These are phyloP conservation scores for Caloboletus firmus DNA, from an alignment of 1,284 basidiomycete genomes.

Conservation along the genomic window DNA sequence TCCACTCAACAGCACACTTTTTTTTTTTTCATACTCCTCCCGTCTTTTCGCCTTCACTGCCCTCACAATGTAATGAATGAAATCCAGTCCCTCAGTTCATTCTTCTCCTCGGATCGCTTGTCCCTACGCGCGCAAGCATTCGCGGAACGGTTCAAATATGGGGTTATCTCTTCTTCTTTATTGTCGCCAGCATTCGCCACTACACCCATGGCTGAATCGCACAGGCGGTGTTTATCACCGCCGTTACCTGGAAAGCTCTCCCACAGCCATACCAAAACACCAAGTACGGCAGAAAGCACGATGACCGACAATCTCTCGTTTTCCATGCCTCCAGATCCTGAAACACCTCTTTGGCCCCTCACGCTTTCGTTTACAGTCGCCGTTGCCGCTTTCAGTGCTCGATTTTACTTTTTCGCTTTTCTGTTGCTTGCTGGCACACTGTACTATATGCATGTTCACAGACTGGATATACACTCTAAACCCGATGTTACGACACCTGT, in stretches of 20 bases:
- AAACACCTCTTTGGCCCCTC: constrained; percentile 40
- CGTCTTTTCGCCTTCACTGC: neutral
- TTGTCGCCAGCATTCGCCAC: constrained; percentile 51
- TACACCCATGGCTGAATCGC: constrained; percentile 31
- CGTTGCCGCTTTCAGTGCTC: constrained; percentile 48
- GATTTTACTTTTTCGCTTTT: constrained; percentile 48
- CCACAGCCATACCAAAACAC: constrained; percentile 39
- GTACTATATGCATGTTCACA: constrained; percentile 42
- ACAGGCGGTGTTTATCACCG: constrained; percentile 35
- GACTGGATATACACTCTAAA: constrained; percentile 40
- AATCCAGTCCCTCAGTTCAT: constrained; percentile 33
- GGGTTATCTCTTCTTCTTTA: constrained; percentile 78
- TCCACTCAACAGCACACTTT: constrained; percentile 11
- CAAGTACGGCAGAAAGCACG: constrained; percentile 38
- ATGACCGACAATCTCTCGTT: constrained; percentile 26
- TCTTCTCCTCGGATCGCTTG: constrained; percentile 22
- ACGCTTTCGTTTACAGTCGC: constrained; percentile 41
- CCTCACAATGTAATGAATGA: constrained; percentile 18
- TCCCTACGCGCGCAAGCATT: constrained; percentile 46
- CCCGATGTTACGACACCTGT: constrained; percentile 55
- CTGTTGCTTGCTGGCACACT: constrained; percentile 42
- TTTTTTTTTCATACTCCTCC: neutral
- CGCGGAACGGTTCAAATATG: constrained; percentile 80
- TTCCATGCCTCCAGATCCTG: constrained; percentile 31
- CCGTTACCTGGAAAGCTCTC: constrained; percentile 48